Evolutionary conservation across 2,329 filamentous ascomycete species (phyloP).

Genomic region (Dothistroma septosporum): DNA sequence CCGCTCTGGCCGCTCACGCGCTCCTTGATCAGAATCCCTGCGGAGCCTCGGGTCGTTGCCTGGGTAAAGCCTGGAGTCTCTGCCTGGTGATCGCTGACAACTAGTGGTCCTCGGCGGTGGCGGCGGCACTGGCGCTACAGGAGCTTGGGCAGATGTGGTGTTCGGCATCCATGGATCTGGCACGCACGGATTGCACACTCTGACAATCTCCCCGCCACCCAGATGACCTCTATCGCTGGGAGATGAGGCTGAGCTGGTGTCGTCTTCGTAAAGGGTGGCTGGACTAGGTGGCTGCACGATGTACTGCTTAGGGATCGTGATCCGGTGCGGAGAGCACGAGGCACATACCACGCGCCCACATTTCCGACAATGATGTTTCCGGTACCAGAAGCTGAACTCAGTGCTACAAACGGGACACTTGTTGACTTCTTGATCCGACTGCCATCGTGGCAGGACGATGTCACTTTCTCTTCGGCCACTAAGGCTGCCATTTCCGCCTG

Average conservation of each 20-base stretch:
- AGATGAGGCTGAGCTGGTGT: constrained; percentile 9
- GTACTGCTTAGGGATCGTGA: constrained; percentile 88
- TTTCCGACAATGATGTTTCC: constrained; percentile 94
- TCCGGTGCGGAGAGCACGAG: constrained; percentile 85
- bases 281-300: constrained; percentile 70
- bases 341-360: constrained; percentile 90
- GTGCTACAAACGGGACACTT: constrained; percentile 79
- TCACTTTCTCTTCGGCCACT: constrained; percentile 33
- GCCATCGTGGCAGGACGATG: constrained; percentile 71
- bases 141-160: constrained; percentile 3
- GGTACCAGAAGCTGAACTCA: constrained; percentile 76
- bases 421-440: constrained; percentile 77
- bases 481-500: not conserved
- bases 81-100: not conserved
- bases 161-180: constrained; percentile 52
- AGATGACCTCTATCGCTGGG: constrained; percentile 43
- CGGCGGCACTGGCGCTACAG: constrained; percentile 2
- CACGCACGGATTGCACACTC: constrained; percentile 69
- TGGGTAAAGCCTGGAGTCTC: not conserved
- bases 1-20: constrained; percentile 1
- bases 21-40: not conserved
- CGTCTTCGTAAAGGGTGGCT: constrained; percentile 11
- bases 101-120: constrained; percentile 1
- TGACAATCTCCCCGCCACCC: constrained; percentile 63
- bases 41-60: not conserved